Evolutionary conservation across 2,329 filamentous ascomycete genomes (phyloP).

Genomic region (Stagonosporopsis chrysanthemi): DNA sequence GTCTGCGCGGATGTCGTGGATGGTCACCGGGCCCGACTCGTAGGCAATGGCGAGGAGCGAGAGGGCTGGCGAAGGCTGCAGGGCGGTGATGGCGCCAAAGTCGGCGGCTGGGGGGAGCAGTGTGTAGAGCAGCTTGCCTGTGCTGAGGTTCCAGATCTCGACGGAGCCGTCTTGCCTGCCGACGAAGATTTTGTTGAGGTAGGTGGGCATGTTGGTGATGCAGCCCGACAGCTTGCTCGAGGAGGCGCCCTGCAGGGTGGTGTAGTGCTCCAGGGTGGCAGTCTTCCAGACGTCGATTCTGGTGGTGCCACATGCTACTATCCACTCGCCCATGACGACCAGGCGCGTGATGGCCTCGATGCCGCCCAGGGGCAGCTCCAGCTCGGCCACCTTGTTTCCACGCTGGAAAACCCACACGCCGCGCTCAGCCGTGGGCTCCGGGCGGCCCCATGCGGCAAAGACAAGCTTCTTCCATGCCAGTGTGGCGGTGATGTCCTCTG

Average conservation of each 20-base stretch:
- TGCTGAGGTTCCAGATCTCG: slow-evolving; percentile 97
- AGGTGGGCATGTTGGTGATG: slow-evolving; percentile 89
- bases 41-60: slow-evolving; percentile 90
- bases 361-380: slow-evolving; percentile 71
- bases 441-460: slow-evolving; percentile 86
- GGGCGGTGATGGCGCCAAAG: slow-evolving; percentile 82
- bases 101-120: slow-evolving; percentile 77
- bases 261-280: slow-evolving; percentile 84
- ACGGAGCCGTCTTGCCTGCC: slow-evolving; percentile 87
- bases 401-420: slow-evolving; percentile 93
- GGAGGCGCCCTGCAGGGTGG: slow-evolving; percentile 70
- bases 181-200: slow-evolving; percentile 93
- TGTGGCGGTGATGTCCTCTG: slow-evolving; percentile 83
- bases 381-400: slow-evolving; percentile 80
- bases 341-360: slow-evolving; percentile 78
- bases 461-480: slow-evolving; percentile 86
- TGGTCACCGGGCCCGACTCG: slow-evolving; percentile 75
- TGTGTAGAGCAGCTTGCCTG: slow-evolving; percentile 88
- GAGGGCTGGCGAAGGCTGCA: slow-evolving; percentile 83
- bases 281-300: slow-evolving; percentile 91
- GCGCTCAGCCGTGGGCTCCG: slow-evolving; percentile 59
- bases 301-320: slow-evolving; percentile 78
- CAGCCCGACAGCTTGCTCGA: slow-evolving; percentile 77
- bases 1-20: slow-evolving; percentile 84
- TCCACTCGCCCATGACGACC: slow-evolving; percentile 87